These are phyloP conservation scores for Trichophyton verrucosum DNA, from an alignment of 2,329 filamentous ascomycete species.

Conservation along the genomic window DNA sequence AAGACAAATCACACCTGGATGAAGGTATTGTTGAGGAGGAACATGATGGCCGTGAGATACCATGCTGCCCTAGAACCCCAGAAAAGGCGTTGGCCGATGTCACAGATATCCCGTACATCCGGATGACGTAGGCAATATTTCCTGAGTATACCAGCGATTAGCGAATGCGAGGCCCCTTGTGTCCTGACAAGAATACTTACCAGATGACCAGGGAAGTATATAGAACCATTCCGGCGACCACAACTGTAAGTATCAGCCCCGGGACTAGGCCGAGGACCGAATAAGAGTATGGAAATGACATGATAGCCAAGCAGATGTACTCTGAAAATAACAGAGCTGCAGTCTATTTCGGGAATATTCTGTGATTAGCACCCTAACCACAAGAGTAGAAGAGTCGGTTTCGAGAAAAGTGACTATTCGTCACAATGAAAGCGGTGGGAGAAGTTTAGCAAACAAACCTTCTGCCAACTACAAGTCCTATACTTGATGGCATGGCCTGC, in stretches of 20 bases:
- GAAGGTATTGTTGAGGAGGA: constrained; percentile 86
- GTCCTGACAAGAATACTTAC: constrained; percentile 27
- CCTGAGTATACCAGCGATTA: constrained; percentile 37
- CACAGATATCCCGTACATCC: constrained; percentile 82
- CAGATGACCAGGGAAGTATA: constrained; percentile 65
- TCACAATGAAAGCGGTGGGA: neutral
- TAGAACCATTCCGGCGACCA: constrained; percentile 64
- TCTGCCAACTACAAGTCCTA: constrained; percentile 85
- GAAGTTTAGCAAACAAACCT: constrained; percentile 40
- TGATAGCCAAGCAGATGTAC: constrained; percentile 86
- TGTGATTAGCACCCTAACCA: neutral
- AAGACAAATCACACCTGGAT: constrained; percentile 48
- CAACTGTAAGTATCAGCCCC: constrained; percentile 67
- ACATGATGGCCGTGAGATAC: constrained; percentile 66
- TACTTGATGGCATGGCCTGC: constrained; percentile 74
- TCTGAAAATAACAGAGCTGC: constrained; percentile 83
- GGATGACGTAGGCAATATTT: constrained; percentile 84
- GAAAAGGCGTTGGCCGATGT: constrained; percentile 91
- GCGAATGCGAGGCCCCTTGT: neutral
- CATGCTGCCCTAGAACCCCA: constrained; percentile 66
- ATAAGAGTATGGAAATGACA: constrained; percentile 94
- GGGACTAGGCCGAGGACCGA: constrained; percentile 76
- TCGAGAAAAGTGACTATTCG: neutral
- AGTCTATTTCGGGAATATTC: constrained; percentile 38
- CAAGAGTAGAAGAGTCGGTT: neutral